Evolutionary conservation across 1,139 yeast species (phyloP), one percentile per base, ranked within the genome.

Genomic region (Lodderomyces metapsilosis): DNA sequence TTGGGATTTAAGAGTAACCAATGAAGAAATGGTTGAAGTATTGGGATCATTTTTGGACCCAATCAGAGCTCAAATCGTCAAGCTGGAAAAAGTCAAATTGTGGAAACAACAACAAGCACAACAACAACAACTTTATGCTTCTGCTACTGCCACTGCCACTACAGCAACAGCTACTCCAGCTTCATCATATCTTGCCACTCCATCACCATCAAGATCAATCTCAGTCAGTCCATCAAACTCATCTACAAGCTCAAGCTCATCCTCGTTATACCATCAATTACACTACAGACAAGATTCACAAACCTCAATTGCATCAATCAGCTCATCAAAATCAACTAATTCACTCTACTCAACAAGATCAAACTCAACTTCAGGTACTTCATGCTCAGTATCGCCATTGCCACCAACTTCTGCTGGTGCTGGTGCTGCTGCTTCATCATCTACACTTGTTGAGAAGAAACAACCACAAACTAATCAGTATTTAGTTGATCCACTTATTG

Each of bases 1-100:
- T 61, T 85, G 91, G 89, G 84, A 85, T 57, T 66, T 84, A 44
- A 65, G 73, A 41, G 79, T 84, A 23, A 61, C 70, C 36, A 76
- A 74, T 51, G 69, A 66, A 15, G 88, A 83, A 48, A 68, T 84
- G 59, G 57, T 69, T 40, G 59, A 56, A 22, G 70, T 68, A 36
- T 68, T 83, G 53, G 68, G 64, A 46, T 61, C 68, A 46, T 76
- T 82, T 66, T 68, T 82, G 50, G 80, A 76, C 36, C 89, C 89
- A 41, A 81, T 84, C 61, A 78, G 74, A 53, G 64, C 64, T 39
- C 86, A 81, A 49, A 61, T 83, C 55, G 68, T 73, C 58, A 72
- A 59, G 48, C 49, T 64, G 13, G 56, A 59, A 47, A 68, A 66
- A 59, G 56, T 71, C 66, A 63, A 66, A 49, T 20, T 30, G 13